Conservation (phyloP, 306 rosid genomes). For the Vicia sativa region DNA sequence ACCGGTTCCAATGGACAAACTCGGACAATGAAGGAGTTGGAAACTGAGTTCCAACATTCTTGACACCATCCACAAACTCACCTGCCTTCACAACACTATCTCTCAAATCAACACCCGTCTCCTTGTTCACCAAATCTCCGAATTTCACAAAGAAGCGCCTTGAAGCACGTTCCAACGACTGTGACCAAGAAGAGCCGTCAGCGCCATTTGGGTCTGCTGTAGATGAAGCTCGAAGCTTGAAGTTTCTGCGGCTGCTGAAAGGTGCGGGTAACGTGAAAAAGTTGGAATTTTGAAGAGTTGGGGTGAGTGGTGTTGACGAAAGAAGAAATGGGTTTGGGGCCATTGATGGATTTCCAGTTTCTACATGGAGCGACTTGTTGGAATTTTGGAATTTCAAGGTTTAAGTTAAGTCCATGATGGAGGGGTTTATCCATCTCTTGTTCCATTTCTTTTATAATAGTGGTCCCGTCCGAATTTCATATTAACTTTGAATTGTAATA, state of each 20-base stretch:
- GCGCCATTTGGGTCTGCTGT: slow-evolving; percentile 55
- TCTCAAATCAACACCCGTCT: slow-evolving; percentile 74
- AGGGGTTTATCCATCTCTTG: slow-evolving; percentile 33
- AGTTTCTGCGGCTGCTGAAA: slow-evolving; percentile 45
- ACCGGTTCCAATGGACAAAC: slow-evolving; percentile 73
- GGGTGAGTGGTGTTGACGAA: slow-evolving; percentile 46
- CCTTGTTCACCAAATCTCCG: slow-evolving; percentile 66
- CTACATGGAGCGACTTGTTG: slow-evolving; percentile 21
- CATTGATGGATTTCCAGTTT: slow-evolving; percentile 43
- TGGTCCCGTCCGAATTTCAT: too few species aligned
- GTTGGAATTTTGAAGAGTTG: slow-evolving; percentile 37
- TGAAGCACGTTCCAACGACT: slow-evolving; percentile 64
- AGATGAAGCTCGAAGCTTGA: slow-evolving; percentile 60
- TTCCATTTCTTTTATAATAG: background rate
- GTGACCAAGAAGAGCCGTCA: slow-evolving; percentile 59
- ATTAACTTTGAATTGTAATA: too few species aligned
- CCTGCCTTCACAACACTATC: slow-evolving; percentile 50
- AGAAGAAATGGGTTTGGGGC: slow-evolving; percentile 60
- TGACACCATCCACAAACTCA: slow-evolving; percentile 48
- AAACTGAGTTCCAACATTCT: slow-evolving; percentile 48
- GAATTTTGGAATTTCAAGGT: background rate
- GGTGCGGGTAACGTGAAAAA: slow-evolving; percentile 47
- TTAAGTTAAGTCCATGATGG: slow-evolving; percentile 23
- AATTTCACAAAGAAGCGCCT: slow-evolving; percentile 67
- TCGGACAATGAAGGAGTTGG: slow-evolving; percentile 51